A percentile compares a stretch with the other conserved stretches of the same genome.
Conservation (phyloP, 1,284 basidiomycete species). For the Rugosomyces carneus region DNA sequence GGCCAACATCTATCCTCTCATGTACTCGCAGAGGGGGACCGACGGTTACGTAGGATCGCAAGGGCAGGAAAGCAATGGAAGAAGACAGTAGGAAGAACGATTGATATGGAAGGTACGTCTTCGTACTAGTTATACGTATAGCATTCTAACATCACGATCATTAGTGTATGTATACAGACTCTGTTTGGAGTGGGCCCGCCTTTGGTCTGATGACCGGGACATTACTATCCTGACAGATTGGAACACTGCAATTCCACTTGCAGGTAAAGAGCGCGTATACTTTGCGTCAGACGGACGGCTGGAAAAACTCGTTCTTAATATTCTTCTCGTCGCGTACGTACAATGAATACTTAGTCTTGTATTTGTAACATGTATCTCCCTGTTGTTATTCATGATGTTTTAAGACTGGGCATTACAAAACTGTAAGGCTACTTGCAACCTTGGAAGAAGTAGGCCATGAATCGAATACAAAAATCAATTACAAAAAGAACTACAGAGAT, state of each 20-base stretch:
- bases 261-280: conserved; percentile 63
- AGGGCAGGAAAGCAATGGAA: conserved; percentile 88
- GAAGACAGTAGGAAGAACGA: conserved; percentile 68
- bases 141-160: conserved; percentile 11
- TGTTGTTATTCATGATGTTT: background rate
- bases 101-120: conserved; percentile 85
- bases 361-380: background rate
- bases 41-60: conserved; percentile 74
- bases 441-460: no score
- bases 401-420: background rate
- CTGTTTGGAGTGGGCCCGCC: conserved; percentile 82
- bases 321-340: conserved; percentile 61
- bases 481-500: background rate
- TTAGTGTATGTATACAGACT: conserved; percentile 83
- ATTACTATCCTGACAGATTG: conserved; percentile 57
- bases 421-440: background rate
- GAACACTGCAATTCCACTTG: conserved; percentile 33
- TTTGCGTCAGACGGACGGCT: conserved; percentile 61
- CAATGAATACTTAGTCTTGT: conserved; percentile 28
- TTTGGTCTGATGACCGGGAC: conserved; percentile 78
- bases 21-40: conserved; percentile 58
- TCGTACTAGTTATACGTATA: conserved; percentile 10
- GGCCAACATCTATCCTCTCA: conserved; percentile 24
- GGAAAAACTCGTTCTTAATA: conserved; percentile 69
- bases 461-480: background rate